Evolutionary conservation across 495 filamentous ascomycete species (phyloP).

Genomic region (Xylona heveae): DNA sequence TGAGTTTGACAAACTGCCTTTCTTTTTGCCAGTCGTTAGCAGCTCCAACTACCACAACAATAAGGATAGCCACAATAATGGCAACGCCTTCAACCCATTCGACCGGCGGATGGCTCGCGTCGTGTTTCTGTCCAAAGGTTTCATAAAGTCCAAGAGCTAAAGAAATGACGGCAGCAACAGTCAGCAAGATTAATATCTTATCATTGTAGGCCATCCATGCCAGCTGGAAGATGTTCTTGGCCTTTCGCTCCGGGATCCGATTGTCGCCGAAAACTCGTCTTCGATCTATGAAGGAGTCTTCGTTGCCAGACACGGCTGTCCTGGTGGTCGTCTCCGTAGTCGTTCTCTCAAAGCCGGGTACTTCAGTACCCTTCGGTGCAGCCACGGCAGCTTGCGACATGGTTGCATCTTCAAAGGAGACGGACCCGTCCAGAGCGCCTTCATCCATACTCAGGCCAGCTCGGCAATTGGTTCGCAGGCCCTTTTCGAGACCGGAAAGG

Average conservation of each 20-base stretch:
- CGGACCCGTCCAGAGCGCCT: slow-evolving; percentile 30
- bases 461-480: slow-evolving; percentile 43
- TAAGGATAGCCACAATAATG: slow-evolving; percentile 23
- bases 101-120: slow-evolving; percentile 12
- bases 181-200: slow-evolving; percentile 62
- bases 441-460: slow-evolving; percentile 64
- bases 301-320: slow-evolving; percentile 10
- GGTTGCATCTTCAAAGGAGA: slow-evolving; percentile 52
- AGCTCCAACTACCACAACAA: slow-evolving; percentile 22
- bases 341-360: background rate
- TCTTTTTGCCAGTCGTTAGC: slow-evolving; percentile 25
- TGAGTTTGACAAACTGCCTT: slow-evolving; percentile 23
- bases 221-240: slow-evolving; percentile 47
- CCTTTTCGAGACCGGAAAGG: slow-evolving; percentile 51
- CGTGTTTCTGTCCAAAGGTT: slow-evolving; percentile 23
- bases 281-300: slow-evolving; percentile 34
- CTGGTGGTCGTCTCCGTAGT: slow-evolving; percentile 13
- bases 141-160: slow-evolving; percentile 63
- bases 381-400: slow-evolving; percentile 4
- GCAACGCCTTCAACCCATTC: slow-evolving; percentile 27
- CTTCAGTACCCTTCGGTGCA: background rate
- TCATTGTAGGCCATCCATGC: slow-evolving; percentile 75
- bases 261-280: slow-evolving; percentile 50
- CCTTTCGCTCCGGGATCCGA: slow-evolving; percentile 44
- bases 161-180: slow-evolving; percentile 58